Evolutionary conservation across 805 yeast genomes (phyloP).

Genomic region (Saturnispora hagleri): DNA sequence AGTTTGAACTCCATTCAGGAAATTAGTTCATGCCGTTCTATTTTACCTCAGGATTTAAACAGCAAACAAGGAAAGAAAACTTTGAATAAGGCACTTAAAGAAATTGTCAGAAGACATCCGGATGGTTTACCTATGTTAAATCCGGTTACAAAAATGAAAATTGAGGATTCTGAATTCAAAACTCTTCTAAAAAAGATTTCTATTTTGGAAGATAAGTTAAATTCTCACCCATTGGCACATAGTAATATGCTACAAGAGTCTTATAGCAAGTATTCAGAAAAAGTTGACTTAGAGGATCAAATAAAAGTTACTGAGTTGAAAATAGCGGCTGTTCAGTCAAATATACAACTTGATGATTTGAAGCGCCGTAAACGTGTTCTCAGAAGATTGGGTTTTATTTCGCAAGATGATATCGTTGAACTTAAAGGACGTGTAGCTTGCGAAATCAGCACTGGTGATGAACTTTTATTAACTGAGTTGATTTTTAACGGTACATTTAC

Average conservation of each 20-base stretch:
- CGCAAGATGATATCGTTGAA: slow-evolving; percentile 83
- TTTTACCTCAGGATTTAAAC: slow-evolving; percentile 67
- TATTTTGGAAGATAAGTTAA: slow-evolving; percentile 67
- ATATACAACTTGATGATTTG: slow-evolving; percentile 88
- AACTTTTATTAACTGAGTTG: slow-evolving; percentile 76
- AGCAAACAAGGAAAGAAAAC: slow-evolving; percentile 49
- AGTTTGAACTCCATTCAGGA: slow-evolving; percentile 67
- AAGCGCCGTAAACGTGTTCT: slow-evolving; percentile 88
- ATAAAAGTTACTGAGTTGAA: slow-evolving; percentile 53
- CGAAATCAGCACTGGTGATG: slow-evolving; percentile 89
- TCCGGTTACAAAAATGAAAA: slow-evolving; percentile 89
- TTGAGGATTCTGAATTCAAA: slow-evolving; percentile 59
- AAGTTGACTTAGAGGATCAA: slow-evolving; percentile 50
- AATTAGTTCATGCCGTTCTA: slow-evolving; percentile 73
- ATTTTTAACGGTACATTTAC: slow-evolving; percentile 93
- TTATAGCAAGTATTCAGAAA: slow-evolving; percentile 55
- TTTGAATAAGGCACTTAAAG: slow-evolving; percentile 63
- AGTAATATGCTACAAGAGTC: slow-evolving; percentile 52
- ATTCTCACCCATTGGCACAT: slow-evolving; percentile 57
- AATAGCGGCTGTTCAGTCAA: slow-evolving; percentile 78
- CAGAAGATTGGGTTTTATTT: slow-evolving; percentile 83
- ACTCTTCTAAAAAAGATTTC: slow-evolving; percentile 67
- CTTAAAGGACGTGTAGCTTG: slow-evolving; percentile 89
- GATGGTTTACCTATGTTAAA: slow-evolving; percentile 89
- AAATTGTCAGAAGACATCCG: slow-evolving; percentile 75